Evolutionary conservation across 2,329 filamentous ascomycete species (phyloP), one percentile per base, ranked within the genome.

Genomic region (Scleromitrula shiraiana): DNA sequence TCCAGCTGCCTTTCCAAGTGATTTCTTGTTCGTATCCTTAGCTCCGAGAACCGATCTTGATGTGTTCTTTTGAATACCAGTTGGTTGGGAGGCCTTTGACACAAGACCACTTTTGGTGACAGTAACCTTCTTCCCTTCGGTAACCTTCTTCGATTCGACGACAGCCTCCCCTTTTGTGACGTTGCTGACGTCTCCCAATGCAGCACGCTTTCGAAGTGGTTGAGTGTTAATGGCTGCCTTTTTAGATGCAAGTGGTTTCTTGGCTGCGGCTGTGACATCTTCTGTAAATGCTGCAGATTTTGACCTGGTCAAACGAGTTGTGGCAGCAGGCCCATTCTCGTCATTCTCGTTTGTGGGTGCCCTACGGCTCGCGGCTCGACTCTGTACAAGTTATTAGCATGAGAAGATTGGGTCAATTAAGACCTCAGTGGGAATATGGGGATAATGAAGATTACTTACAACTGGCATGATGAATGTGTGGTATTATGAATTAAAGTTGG

Each of bases 131-230:
- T 94, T 95, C 57, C 76, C 79, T 48, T 87, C 85, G n/a, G n/a
- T n/a, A n/a, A n/a, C n/a, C n/a, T n/a, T n/a, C n/a, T n/a, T n/a
- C n/a, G n/a, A n/a, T n/a, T n/a, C n/a, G 53, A 75, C 71, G 5
- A 68, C 74, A 39, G 24, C 45, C 46, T 87, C 85, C 40, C 77
- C 76, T 68, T 96, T 97, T 60, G 81, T 81, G 55, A 95, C 85
- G 70, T 98, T 98, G 78, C 89, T 97, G 59, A 96, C 85, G 72
- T 98, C 93, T 50, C 87, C 89, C 30, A 98, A 77, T 41, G 88
- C 90, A 60, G 85, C 79, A 64, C 93, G 88, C 72, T 86, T 93
- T 63, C 85, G 78, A 52, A 73, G 74, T 40, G 74, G 67, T 60
- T 74, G 67, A 43, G 72, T 70, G 49, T 67, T 65, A 57, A 69